Evolutionary conservation across 208 protist species (phyloP).

Genomic region (Trypanosoma mega): DNA sequence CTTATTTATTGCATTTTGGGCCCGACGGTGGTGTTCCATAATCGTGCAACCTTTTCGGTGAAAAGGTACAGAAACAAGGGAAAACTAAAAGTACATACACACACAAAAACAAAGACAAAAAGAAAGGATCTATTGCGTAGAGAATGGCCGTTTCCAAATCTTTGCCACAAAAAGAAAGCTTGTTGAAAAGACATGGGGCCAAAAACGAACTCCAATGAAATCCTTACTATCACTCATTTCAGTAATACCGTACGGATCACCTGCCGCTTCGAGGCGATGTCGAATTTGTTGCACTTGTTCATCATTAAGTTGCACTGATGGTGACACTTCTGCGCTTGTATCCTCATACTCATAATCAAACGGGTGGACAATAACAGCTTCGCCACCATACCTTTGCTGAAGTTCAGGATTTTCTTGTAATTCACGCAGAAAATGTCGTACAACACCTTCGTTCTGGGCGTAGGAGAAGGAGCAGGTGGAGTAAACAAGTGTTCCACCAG

Average conservation of each 20-base stretch:
- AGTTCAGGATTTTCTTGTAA: constrained; percentile 16
- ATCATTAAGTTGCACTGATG: constrained; percentile 17
- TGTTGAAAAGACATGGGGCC: constrained; percentile 49
- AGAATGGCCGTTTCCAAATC: constrained; percentile 63
- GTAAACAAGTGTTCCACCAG: constrained; percentile 91
- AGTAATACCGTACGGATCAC: constrained; percentile 28
- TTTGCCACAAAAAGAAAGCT: constrained; percentile 87
- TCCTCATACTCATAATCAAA: constrained; percentile 26
- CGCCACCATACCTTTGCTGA: constrained; percentile 14
- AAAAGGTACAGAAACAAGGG: no score
- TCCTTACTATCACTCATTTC: neutral
- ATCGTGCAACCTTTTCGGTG: no score
- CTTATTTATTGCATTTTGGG: no score
- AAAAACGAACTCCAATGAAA: constrained; percentile 57
- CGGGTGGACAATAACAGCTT: constrained; percentile 25
- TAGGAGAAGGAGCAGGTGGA: constrained; percentile 92
- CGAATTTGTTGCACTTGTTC: constrained; percentile 9
- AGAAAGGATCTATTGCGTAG: no score
- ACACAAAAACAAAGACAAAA: no score
- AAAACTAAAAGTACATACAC: no score
- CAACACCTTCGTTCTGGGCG: constrained; percentile 88
- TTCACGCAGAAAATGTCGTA: constrained; percentile 56
- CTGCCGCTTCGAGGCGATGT: constrained; percentile 9
- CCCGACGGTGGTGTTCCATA: no score
- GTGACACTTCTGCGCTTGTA: constrained; percentile 7